These are phyloP conservation scores for Pseudomonodictys pantanalensis DNA, from an alignment of 495 filamentous ascomycete genomes.

Conservation along the genomic window DNA sequence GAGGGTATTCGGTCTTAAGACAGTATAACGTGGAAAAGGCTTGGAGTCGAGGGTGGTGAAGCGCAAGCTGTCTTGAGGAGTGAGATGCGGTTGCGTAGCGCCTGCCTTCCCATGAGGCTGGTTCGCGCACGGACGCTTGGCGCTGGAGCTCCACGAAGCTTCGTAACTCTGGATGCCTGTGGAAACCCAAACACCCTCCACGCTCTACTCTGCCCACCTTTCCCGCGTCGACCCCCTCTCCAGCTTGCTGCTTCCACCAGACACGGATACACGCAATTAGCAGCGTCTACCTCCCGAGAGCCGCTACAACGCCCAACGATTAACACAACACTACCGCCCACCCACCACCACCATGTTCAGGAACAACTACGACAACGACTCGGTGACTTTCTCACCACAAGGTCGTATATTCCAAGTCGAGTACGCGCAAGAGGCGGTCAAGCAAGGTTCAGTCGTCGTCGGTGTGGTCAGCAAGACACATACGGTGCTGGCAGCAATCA, in stretches of 20 bases:
- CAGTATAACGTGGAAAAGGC: no score
- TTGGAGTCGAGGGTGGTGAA: not conserved
- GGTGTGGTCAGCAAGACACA: constrained; percentile 97
- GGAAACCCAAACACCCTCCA: not conserved
- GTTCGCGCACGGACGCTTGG: not conserved
- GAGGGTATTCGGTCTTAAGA: no score
- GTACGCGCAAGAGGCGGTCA: constrained; percentile 97
- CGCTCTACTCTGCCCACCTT: not conserved
- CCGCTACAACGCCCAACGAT: not conserved
- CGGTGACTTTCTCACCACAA: constrained; percentile 98
- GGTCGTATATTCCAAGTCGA: constrained; percentile 99
- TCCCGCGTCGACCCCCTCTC: no score
- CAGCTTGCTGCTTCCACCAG: no score
- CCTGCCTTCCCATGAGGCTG: constrained; percentile 21
- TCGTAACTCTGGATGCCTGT: constrained; percentile 18
- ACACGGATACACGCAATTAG: no score
- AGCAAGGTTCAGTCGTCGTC: constrained; percentile 97
- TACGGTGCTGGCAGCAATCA: constrained; percentile 89
- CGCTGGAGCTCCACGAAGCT: constrained; percentile 14
- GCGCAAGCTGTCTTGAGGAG: not conserved
- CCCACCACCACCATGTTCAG: constrained; percentile 73
- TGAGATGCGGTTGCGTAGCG: constrained; percentile 24
- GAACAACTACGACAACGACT: constrained; percentile 99
- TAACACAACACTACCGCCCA: not conserved
- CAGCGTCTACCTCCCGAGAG: not conserved